phyloP scores from a whole-genome alignment of 2,329 filamentous ascomycete genomes.

The Fusarium clavum region DNA sequence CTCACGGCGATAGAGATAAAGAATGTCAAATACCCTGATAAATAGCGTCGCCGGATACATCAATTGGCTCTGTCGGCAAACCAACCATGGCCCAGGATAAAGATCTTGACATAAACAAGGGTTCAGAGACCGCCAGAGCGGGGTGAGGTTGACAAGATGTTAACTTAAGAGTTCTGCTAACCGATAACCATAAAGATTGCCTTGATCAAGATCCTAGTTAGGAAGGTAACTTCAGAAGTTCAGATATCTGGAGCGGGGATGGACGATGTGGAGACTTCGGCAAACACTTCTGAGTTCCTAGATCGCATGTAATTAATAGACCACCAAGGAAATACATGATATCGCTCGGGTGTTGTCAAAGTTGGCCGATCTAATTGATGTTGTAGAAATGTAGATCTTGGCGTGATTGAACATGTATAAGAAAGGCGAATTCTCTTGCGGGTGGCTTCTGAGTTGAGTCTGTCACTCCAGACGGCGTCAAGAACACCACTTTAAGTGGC shows the following conservation, averaged over 20 bases:
- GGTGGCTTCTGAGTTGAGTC: not conserved
- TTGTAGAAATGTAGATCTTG: not conserved
- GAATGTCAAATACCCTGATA: not conserved
- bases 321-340: not conserved
- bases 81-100: not conserved
- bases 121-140: constrained; percentile 8
- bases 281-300: constrained; percentile 1
- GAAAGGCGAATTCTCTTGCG: not conserved
- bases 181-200: constrained; percentile 23
- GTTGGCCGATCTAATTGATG: not conserved
- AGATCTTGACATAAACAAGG: not conserved
- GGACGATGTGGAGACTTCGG: constrained; percentile 19
- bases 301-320: not conserved
- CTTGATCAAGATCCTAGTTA: constrained; percentile 22
- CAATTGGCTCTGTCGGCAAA: not conserved
- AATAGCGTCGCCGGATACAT: not conserved
- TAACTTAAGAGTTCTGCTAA: not conserved
- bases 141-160: constrained; percentile 1
- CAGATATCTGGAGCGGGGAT: not conserved
- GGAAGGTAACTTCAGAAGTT: constrained; percentile 16
- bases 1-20: not conserved
- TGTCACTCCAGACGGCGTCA: too few relatives aligned
- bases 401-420: not conserved
- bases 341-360: not conserved
- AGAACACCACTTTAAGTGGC: too few relatives aligned